Evolutionary conservation across 2,329 filamentous ascomycete genomes (phyloP).

Genomic region (Xylariaceae sp.): DNA sequence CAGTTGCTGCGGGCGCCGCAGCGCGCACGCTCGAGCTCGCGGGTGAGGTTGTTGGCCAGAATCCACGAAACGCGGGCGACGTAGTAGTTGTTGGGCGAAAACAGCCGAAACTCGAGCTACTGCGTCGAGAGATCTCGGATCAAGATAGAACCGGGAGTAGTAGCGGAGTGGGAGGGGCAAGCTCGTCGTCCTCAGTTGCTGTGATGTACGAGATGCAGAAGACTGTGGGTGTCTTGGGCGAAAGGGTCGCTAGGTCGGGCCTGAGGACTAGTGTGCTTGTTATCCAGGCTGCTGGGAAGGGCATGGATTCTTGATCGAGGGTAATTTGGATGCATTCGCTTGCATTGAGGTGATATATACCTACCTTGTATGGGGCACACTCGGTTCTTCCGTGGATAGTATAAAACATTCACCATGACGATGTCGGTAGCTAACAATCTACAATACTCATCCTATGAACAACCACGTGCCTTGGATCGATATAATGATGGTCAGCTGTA

Average conservation of each 20-base stretch:
- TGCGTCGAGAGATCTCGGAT: slow-evolving; percentile 14
- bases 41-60: slow-evolving; percentile 55
- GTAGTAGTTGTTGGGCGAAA: slow-evolving; percentile 63
- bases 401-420: too few relatives aligned
- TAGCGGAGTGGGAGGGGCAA: too few relatives aligned
- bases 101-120: slow-evolving; percentile 33
- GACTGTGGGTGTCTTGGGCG: slow-evolving; percentile 57
- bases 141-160: slow-evolving; percentile 21
- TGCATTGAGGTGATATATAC: too few relatives aligned
- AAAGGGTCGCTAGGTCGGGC: slow-evolving; percentile 54
- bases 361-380: too few relatives aligned
- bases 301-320: too few relatives aligned
- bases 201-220: slow-evolving; percentile 43
- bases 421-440: too few relatives aligned
- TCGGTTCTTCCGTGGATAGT: too few relatives aligned
- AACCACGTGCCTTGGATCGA: too few relatives aligned
- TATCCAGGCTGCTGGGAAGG: slow-evolving; percentile 57
- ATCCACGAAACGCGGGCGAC: slow-evolving; percentile 64
- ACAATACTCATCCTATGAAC: too few relatives aligned
- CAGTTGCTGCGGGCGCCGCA: slow-evolving; percentile 38
- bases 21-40: slow-evolving; percentile 50
- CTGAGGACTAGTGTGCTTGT: slow-evolving; percentile 67
- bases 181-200: too few relatives aligned
- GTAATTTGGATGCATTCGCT: too few relatives aligned
- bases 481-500: too few relatives aligned